Conservation (phyloP, 2,329 filamentous ascomycete species). For the Epichloe sylvatica region DNA sequence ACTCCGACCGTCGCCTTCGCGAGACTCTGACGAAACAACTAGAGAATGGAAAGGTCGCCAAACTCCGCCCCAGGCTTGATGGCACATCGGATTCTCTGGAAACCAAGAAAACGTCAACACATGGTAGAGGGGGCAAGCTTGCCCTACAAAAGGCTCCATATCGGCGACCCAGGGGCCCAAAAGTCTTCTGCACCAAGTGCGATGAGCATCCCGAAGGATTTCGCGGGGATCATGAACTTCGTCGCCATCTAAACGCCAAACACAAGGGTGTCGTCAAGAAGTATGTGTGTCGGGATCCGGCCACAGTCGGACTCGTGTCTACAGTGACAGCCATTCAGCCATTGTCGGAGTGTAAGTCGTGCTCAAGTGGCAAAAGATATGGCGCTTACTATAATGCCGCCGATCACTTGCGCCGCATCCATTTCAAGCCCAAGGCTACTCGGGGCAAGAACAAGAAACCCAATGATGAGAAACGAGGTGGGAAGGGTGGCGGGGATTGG, state of each 20-base stretch:
- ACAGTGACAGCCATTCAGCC: conserved; percentile 44
- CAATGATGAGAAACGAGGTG: conserved; percentile 36
- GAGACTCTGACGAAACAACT: conserved; percentile 33
- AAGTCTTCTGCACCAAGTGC: conserved; percentile 58
- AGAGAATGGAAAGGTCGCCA: conserved; percentile 24
- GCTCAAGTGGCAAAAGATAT: conserved; percentile 63
- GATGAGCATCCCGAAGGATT: conserved; percentile 64
- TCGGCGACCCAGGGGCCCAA: conserved; percentile 53
- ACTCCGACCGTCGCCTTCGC: conserved; percentile 31
- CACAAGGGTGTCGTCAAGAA: conserved; percentile 46
- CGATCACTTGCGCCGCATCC: conserved; percentile 73
- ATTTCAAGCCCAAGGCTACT: conserved; percentile 57
- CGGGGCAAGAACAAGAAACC: conserved; percentile 29
- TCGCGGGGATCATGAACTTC: conserved; percentile 71
- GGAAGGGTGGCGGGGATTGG: conserved; percentile 40
- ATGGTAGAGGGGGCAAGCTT: conserved; percentile 29
- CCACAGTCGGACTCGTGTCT: conserved; percentile 22
- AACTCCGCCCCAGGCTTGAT: conserved; percentile 32
- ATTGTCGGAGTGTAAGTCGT: conserved; percentile 72
- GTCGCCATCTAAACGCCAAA: conserved; percentile 50
- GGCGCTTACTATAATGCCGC: conserved; percentile 91
- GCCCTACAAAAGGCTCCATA: conserved; percentile 31
- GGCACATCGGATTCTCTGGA: conserved; percentile 2
- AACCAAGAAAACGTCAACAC: conserved; percentile 8
- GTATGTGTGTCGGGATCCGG: conserved; percentile 44